Conservation (phyloP, 2,329 filamentous ascomycete genomes). For the Cadophora gregata region DNA sequence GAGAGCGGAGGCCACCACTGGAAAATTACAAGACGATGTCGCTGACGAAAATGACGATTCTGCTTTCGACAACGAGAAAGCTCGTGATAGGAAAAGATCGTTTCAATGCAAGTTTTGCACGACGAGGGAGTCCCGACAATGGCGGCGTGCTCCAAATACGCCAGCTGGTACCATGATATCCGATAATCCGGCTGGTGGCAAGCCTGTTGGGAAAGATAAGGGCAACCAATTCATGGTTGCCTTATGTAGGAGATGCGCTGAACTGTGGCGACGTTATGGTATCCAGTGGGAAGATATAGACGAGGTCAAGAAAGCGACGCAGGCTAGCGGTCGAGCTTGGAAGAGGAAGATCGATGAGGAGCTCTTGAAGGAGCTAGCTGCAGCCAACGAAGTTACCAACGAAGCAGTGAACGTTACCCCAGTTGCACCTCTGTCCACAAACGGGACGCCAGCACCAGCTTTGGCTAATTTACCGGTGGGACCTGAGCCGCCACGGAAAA, state of each 20-base stretch:
- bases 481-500: constrained; percentile 67
- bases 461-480: constrained; percentile 39
- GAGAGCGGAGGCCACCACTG: constrained; percentile 70
- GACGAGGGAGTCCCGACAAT: constrained; percentile 81
- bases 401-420: constrained; percentile 47
- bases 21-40: constrained; percentile 88
- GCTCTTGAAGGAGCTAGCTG: constrained; percentile 73
- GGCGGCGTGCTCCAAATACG: constrained; percentile 85
- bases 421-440: constrained; percentile 31
- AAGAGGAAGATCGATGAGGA: constrained; percentile 94
- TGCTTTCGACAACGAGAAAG: constrained; percentile 88
- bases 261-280: constrained; percentile 93
- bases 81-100: constrained; percentile 74
- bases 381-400: constrained; percentile 66
- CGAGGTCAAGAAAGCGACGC: constrained; percentile 86
- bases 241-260: constrained; percentile 87
- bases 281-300: constrained; percentile 96
- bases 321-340: constrained; percentile 80
- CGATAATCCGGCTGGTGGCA: constrained; percentile 63
- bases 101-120: constrained; percentile 96
- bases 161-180: constrained; percentile 72
- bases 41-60: constrained; percentile 94
- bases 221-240: constrained; percentile 76
- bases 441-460: constrained; percentile 37
- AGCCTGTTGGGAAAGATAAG: constrained; percentile 74